phyloP scores from a whole-genome alignment of 306 rosid genomes.

The Acmispon strigosus region DNA sequence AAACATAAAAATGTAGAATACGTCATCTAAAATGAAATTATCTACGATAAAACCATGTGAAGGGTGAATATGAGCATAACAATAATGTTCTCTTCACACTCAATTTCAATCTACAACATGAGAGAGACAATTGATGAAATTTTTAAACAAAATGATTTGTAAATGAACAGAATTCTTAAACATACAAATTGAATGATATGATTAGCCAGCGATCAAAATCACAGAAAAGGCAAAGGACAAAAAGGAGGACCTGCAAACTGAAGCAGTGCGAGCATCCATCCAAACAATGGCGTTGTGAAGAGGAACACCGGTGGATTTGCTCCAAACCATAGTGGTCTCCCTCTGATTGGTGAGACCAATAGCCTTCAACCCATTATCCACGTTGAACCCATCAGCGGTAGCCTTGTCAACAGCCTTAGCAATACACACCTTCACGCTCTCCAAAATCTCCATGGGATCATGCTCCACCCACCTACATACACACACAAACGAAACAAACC shows the following conservation, averaged over 20 bases:
- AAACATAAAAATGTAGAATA: background rate
- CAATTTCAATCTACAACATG: no score
- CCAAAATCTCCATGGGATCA: conserved; percentile 82
- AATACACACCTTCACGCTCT: conserved; percentile 64
- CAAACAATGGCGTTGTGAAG: conserved; percentile 85
- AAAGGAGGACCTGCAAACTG: conserved; percentile 62
- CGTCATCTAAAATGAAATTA: background rate
- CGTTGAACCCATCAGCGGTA: conserved; percentile 67
- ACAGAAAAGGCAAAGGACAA: background rate
- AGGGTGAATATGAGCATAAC: background rate
- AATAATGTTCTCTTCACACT: no score
- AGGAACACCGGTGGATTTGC: conserved; percentile 84
- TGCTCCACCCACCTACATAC: conserved; percentile 96
- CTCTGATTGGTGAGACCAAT: conserved; percentile 92
- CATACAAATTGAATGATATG: background rate
- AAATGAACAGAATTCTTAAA: background rate
- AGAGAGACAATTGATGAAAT: background rate
- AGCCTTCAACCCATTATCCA: conserved; percentile 66
- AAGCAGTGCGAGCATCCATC: conserved; percentile 88
- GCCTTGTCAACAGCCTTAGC: conserved; percentile 77
- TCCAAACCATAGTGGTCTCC: conserved; percentile 89
- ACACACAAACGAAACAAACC: background rate
- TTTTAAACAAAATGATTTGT: background rate
- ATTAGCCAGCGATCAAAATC: background rate
- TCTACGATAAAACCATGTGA: background rate